phyloP scores from a whole-genome alignment of 2,329 filamentous ascomycete species.

The Aureobasidium mangrovei region DNA sequence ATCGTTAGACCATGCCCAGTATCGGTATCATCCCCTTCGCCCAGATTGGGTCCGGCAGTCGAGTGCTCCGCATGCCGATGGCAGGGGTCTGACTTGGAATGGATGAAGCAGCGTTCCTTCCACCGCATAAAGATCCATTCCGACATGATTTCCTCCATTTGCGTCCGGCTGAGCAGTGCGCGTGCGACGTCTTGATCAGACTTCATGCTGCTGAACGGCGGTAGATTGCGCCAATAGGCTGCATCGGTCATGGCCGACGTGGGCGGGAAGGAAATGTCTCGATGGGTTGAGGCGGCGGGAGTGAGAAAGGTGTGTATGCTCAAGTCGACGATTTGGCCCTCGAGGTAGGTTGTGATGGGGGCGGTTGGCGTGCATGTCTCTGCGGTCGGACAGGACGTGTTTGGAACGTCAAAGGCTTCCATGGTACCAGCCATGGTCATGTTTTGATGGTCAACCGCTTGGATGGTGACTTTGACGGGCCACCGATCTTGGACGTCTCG shows the following conservation, averaged over 20 bases:
- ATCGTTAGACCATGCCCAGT: conserved; percentile 42
- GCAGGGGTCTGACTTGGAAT: conserved; percentile 22
- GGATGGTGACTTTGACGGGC: conserved; percentile 59
- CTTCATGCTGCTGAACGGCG: conserved; percentile 23
- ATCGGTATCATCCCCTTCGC: conserved; percentile 22
- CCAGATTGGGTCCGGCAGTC: neutral
- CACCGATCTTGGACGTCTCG: conserved; percentile 45
- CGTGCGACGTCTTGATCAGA: conserved; percentile 34
- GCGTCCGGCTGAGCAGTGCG: conserved; percentile 34
- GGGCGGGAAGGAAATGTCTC: conserved; percentile 14
- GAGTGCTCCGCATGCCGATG: conserved; percentile 2
- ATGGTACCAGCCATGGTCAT: conserved; percentile 60
- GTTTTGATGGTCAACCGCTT: conserved; percentile 49
- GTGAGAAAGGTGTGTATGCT: conserved; percentile 43
- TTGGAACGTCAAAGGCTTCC: conserved; percentile 60
- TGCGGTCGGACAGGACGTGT: conserved; percentile 24
- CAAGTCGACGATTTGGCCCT: conserved; percentile 61
- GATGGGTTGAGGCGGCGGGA: conserved; percentile 17
- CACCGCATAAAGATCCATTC: conserved; percentile 50
- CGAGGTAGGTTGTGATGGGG: conserved; percentile 56
- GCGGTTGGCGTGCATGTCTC: conserved; percentile 28
- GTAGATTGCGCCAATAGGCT: conserved; percentile 41
- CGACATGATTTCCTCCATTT: conserved; percentile 31
- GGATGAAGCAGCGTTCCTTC: conserved; percentile 46
- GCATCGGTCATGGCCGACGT: conserved; percentile 36